A percentile compares a stretch with the other conserved stretches of the same genome.
Evolutionary conservation across 2,329 filamentous ascomycete species (phyloP).

Genomic region (Botrytis aclada): DNA sequence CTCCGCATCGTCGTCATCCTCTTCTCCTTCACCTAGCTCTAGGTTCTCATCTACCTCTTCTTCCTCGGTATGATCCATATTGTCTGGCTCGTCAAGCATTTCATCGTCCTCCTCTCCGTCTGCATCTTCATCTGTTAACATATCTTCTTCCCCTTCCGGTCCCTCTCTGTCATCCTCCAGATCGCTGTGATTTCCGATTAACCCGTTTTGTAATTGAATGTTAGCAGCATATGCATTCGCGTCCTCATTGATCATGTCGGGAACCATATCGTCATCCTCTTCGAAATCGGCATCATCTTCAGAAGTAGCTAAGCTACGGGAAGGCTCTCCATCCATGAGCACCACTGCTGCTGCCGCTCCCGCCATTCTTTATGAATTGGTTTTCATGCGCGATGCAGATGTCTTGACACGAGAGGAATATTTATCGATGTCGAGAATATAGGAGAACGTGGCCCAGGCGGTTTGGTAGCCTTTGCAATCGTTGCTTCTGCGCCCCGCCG

Average conservation of each 20-base stretch:
- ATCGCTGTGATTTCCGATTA: constrained; percentile 30
- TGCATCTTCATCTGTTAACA: constrained; percentile 35
- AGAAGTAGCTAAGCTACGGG: constrained; percentile 37
- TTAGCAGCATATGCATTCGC: constrained; percentile 38
- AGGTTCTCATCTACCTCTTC: constrained; percentile 42
- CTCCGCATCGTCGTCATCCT: constrained; percentile 41
- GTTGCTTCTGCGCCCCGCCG: constrained; percentile 5
- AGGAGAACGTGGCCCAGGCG: neutral
- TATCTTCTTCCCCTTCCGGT: constrained; percentile 35
- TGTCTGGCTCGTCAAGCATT: constrained; percentile 33
- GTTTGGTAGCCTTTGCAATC: neutral
- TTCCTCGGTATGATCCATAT: constrained; percentile 38
- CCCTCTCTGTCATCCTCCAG: constrained; percentile 27
- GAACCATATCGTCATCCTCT: constrained; percentile 36
- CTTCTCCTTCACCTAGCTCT: constrained; percentile 43
- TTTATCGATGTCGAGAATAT: neutral
- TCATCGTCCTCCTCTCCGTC: constrained; percentile 42
- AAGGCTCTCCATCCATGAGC: constrained; percentile 36
- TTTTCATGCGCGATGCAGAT: constrained; percentile 16
- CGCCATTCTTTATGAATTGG: constrained; percentile 17
- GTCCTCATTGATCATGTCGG: constrained; percentile 32
- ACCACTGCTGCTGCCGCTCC: constrained; percentile 21
- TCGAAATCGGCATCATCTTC: constrained; percentile 40
- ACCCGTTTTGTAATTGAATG: constrained; percentile 37
- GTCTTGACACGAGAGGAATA: neutral